Base-by-base conservation (phyloP, 75 land plant species). In the Adiantum capillusveneris region DNA sequence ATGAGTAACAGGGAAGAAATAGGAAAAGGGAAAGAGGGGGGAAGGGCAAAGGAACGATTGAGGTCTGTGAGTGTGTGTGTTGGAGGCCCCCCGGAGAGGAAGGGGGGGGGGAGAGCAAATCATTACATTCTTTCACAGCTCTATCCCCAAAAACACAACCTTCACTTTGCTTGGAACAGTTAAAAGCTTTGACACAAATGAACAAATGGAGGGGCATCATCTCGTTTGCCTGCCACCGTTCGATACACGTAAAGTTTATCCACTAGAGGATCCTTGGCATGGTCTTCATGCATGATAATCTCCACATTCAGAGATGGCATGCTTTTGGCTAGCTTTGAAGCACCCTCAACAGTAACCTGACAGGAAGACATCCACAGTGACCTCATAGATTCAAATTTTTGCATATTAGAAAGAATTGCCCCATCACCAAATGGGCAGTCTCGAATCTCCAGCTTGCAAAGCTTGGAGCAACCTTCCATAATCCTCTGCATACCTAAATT, bases 201-300 rank as follows among this genome's bases (percentile, higher is more conserved):
- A n/a, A 85, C 85, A 63, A 70, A 85, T 27, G 64, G 44, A 37
- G 90, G 90, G 19, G 83, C 80, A 67, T 86, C 90, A 44, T 37
- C 57, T 55, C 90, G 77, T n/a, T 67, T 79, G 28, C 90, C 85
- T 39, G 82, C 86, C 29, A 86, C 58, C 13, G 86, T 66, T 13
- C 90, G 64, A 37, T 86, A 86, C 5, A 82, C 73, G 53, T 86
- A 86, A 42, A 86, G 46, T 56, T 74, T 86, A 58, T 85, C 82
- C 25, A 72, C 89, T 5, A 39, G 13, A 39, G 42, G 13, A 2
- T 29, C 13, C 34, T 17, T 12, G 21, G 45, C 65, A n/a, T 29
- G 29, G 11, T 71, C 70, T n/a, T n/a, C n/a, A n/a, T n/a, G n/a
- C 9, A 25, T 58, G 41, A 71, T 71, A 21, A 71, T 27, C 36